phyloP scores from a whole-genome alignment of 305 asterid species.

The Fraxinus angustifolia region DNA sequence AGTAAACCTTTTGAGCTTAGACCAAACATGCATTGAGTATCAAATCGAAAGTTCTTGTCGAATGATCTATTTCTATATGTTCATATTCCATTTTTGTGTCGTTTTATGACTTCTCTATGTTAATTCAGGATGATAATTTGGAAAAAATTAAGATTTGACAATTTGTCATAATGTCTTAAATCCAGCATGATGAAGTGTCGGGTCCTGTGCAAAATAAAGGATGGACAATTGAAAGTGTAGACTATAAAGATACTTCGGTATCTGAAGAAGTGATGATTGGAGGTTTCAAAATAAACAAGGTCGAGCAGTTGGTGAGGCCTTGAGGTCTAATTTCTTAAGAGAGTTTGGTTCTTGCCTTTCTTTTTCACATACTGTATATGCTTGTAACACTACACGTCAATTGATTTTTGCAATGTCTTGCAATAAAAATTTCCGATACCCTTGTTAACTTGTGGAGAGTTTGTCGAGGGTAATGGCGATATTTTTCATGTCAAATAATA shows the following conservation, averaged over 20 bases:
- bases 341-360: background rate
- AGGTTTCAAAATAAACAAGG: conserved; percentile 67
- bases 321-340: conserved; percentile 15
- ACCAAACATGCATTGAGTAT: background rate
- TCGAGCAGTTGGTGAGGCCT: conserved; percentile 69
- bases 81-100: background rate
- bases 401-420: background rate
- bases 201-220: conserved; percentile 70
- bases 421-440: background rate
- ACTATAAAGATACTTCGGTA: conserved; percentile 50
- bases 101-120: background rate
- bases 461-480: background rate
- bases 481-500: background rate
- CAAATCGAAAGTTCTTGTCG: background rate
- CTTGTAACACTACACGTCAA: background rate
- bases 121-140: background rate
- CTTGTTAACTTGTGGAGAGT: background rate
- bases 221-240: conserved; percentile 66
- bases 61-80: background rate
- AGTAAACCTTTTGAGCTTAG: background rate
- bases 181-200: conserved; percentile 58
- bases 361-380: background rate
- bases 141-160: background rate
- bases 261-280: conserved; percentile 87
- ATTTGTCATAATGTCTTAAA: background rate